Percentiles rank a stretch among this genome's conserved stretches.
These are phyloP conservation scores for Cladosporium phlei DNA, from an alignment of 2,329 filamentous ascomycete species.

Conservation along the genomic window DNA sequence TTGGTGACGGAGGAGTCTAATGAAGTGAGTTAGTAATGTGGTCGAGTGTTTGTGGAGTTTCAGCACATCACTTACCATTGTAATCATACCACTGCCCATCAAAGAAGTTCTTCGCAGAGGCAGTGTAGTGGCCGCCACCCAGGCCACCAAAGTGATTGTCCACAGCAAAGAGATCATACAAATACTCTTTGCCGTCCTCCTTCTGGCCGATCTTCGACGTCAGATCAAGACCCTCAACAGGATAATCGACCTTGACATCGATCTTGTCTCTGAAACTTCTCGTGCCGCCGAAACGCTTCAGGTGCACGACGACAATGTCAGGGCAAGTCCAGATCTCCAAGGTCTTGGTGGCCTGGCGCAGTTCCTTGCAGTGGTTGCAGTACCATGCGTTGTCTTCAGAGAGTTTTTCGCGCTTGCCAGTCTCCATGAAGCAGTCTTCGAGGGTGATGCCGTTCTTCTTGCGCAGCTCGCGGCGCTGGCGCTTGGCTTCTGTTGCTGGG, in stretches of 20 bases:
- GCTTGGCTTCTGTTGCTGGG: constrained; percentile 59
- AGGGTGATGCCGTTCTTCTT: constrained; percentile 73
- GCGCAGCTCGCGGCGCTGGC: constrained; percentile 59
- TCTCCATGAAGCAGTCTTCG: constrained; percentile 89
- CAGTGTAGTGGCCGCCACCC: constrained; percentile 93
- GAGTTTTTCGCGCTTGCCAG: constrained; percentile 86
- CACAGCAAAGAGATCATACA: constrained; percentile 91
- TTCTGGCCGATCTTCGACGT: constrained; percentile 72
- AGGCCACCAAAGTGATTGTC: constrained; percentile 94
- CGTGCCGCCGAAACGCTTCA: constrained; percentile 90
- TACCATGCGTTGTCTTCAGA: constrained; percentile 98
- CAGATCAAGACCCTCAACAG: constrained; percentile 79
- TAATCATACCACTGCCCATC: constrained; percentile 92
- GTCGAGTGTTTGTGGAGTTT: background rate
- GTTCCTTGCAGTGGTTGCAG: constrained; percentile 91
- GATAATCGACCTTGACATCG: constrained; percentile 86
- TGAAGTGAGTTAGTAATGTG: constrained; percentile 39
- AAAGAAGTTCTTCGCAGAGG: constrained; percentile 86
- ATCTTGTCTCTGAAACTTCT: constrained; percentile 83
- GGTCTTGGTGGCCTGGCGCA: constrained; percentile 88
- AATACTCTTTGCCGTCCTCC: constrained; percentile 72
- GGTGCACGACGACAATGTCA: constrained; percentile 88
- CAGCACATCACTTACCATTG: constrained; percentile 55
- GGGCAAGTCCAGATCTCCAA: constrained; percentile 96
- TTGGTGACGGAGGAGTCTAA: constrained; percentile 57